Evolutionary conservation across 306 rosid species (phyloP), one percentile per base, ranked within the genome.

Genomic region (Coriaria nepalensis): DNA sequence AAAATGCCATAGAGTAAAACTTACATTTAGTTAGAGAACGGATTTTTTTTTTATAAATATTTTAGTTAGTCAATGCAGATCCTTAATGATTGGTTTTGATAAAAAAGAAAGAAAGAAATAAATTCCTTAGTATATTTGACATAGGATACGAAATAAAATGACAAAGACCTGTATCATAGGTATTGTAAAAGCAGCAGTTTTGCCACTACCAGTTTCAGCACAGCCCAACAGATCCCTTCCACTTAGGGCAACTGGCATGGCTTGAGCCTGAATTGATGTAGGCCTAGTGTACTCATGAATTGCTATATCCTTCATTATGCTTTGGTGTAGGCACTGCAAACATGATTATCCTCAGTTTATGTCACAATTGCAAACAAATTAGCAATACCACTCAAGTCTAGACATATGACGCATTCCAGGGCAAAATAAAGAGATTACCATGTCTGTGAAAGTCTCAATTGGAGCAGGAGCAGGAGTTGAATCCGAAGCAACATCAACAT

Each of bases 141-240:
- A 61, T 36, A 34, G 43, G 42, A 68, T 8, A 37, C 20, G 38
- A 64, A 52, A 59, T 37, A 37, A 37, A 36, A 62, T 29, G 54
- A 63, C 37, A 47, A 53, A 6, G 40, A 84, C 95, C 92, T 84
- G 87, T 66, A 84, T 73, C 95, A 84, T 84, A 13, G 95, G 95
- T 59, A 84, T 78, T 14, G 84, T 57, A 35, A 84, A 84, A 55
- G 95, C 95, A 35, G 95, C 95, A 40, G 95, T 84, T 67, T 84
- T 84, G 43, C 95, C 95, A 20, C 95, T 84, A 14, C 95, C 95
- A 47, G 95, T 84, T 75, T 84, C 95, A 33, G 95, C 95, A 53
- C 95, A 84, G 47, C 95, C 95, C 61, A 84, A 50, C 39, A 84
- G 60, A 78, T 84, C 95, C 73, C 74, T 73, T 51, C 95, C 93